Percentiles rank a stretch among this genome's conserved stretches.
Evolutionary conservation across 2,329 filamentous ascomycete species (phyloP).

Genomic region (Aspergillus costaricaensis): DNA sequence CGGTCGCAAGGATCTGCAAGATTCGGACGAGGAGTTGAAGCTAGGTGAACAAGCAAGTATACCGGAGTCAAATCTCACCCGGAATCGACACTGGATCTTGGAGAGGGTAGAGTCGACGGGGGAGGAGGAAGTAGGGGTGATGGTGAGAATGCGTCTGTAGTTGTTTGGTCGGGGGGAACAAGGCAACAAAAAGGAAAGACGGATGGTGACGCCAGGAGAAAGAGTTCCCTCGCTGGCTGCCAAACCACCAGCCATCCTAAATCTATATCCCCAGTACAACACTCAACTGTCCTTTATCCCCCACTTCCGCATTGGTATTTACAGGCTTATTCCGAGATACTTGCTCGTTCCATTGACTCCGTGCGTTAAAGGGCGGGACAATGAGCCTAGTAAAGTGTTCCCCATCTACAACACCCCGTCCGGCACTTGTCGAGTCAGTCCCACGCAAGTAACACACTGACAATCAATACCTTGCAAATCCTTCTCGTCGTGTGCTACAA

Average conservation of each 20-base stretch:
- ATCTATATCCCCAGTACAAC: background rate
- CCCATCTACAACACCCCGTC: background rate
- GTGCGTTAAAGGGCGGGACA: background rate
- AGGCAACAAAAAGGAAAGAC: background rate
- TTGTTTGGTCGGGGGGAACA: background rate
- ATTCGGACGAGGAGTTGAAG: background rate
- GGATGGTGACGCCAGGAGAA: background rate
- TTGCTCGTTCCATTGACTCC: background rate
- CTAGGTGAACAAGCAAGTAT: background rate
- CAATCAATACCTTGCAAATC: background rate
- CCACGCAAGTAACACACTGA: background rate
- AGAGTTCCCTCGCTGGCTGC: background rate
- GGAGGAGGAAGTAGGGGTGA: background rate
- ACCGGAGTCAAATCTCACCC: background rate
- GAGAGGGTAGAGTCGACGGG: background rate
- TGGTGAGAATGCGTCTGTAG: background rate
- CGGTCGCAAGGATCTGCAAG: slow-evolving; percentile 13
- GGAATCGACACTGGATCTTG: background rate
- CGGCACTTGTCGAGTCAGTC: background rate
- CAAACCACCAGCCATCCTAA: background rate
- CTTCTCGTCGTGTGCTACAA: background rate
- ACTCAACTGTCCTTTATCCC: background rate
- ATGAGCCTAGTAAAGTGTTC: background rate
- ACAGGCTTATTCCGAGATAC: background rate
- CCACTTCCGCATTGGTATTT: background rate